These are phyloP conservation scores for Elongisporangium prolatum DNA, from an alignment of 352 stramenopile genomes.

Conservation along the genomic window DNA sequence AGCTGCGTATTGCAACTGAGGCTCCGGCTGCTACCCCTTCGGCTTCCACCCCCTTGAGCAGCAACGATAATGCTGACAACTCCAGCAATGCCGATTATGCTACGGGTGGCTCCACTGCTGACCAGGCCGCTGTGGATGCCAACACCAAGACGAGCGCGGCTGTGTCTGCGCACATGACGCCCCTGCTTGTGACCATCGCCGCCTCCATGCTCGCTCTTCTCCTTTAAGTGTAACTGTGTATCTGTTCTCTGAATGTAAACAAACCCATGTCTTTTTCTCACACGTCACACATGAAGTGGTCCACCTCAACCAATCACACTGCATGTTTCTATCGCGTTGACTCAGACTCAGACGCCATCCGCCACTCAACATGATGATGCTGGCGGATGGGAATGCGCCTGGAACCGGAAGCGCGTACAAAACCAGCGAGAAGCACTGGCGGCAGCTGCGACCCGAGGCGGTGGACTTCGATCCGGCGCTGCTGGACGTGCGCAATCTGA, in stretches of 20 bases:
- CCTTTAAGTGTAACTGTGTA: not conserved
- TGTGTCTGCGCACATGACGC: not conserved
- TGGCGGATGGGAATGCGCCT: not conserved
- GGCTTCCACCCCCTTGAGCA: not conserved
- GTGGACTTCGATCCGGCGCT: constrained; percentile 25
- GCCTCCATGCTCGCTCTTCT: not conserved
- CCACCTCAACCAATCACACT: not conserved
- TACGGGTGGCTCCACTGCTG: not conserved
- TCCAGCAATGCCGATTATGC: not conserved
- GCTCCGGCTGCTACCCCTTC: not conserved
- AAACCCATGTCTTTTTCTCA: not conserved
- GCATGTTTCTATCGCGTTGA: not conserved
- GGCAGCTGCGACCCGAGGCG: constrained; percentile 23
- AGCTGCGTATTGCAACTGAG: not conserved
- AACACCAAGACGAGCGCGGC: not conserved
- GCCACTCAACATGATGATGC: constrained; percentile 1
- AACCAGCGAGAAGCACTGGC: constrained; percentile 73
- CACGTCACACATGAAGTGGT: not conserved
- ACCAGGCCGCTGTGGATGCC: not conserved
- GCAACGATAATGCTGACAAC: not conserved
- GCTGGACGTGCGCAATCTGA: constrained; percentile 34
- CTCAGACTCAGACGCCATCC: not conserved
- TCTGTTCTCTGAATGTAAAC: not conserved
- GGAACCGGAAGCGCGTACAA: constrained; percentile 39
- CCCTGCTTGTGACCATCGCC: not conserved